Evolutionary conservation across 2,329 filamentous ascomycete species (phyloP).

Genomic region (Curvularia eragrostidis): DNA sequence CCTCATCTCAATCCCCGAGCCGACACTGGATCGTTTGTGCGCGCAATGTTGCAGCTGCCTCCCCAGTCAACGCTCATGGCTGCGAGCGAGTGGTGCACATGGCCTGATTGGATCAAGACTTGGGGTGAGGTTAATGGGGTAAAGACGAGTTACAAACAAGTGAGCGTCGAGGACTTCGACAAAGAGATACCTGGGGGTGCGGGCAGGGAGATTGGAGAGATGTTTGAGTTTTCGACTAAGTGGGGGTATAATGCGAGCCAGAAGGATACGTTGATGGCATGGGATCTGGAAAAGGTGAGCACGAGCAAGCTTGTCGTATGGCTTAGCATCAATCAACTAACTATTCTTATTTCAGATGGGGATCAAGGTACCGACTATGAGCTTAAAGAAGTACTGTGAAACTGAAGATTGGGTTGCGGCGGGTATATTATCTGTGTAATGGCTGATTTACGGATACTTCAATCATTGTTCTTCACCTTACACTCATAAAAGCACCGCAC

Average conservation of each 20-base stretch:
- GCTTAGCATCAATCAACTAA: background rate
- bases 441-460: background rate
- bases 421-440: background rate
- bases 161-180: conserved; percentile 24
- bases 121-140: conserved; percentile 33
- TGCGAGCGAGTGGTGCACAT: conserved; percentile 25
- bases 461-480: background rate
- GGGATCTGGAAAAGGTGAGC: background rate
- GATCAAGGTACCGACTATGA: background rate
- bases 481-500: too few species aligned
- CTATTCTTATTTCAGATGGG: background rate
- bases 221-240: background rate
- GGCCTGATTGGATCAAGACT: conserved; percentile 28
- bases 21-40: background rate
- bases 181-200: background rate
- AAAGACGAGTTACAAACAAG: conserved; percentile 27
- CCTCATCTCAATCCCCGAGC: background rate
- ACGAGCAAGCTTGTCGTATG: background rate
- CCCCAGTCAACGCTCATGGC: conserved; percentile 33
- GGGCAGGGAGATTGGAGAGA: background rate
- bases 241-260: background rate
- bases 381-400: background rate
- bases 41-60: background rate
- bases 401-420: background rate
- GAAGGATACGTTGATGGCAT: background rate